phyloP scores from a whole-genome alignment of 192 early-diverging fungal species.

The Linnemannia zychae region DNA sequence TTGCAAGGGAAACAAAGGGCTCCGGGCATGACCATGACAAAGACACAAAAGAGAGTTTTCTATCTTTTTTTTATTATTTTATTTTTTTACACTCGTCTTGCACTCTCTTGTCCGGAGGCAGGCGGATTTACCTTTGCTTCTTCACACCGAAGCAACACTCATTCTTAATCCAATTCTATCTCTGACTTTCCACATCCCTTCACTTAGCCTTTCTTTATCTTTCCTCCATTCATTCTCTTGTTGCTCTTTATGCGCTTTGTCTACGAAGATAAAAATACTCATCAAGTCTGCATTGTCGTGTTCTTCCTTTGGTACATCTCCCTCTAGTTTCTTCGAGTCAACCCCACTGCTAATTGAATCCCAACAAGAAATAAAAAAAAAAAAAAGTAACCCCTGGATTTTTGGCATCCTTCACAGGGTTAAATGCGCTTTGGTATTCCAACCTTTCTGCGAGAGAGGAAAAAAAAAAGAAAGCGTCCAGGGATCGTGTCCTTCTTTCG shows the following conservation, averaged over 20 bases:
- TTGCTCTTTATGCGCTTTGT: neutral
- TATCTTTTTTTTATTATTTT: neutral
- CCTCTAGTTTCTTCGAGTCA: neutral
- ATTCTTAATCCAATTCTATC: too few species aligned
- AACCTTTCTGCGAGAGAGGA: neutral
- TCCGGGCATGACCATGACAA: neutral
- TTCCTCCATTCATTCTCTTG: neutral
- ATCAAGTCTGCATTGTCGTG: neutral
- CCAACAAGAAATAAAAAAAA: neutral
- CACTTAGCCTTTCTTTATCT: too few species aligned
- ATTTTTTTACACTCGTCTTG: neutral
- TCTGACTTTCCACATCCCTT: too few species aligned
- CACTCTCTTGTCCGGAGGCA: neutral
- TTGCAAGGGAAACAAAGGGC: neutral
- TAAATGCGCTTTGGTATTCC: conserved; percentile 8
- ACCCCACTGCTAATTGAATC: neutral
- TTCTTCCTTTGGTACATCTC: neutral
- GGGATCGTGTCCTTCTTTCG: neutral
- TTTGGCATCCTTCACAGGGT: neutral
- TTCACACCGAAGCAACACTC: too few species aligned
- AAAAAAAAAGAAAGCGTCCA: neutral
- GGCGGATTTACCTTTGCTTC: neutral
- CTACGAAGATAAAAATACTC: neutral
- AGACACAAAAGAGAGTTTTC: neutral
- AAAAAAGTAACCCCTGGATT: neutral